Evolutionary conservation across 2,329 filamentous ascomycete genomes (phyloP).

Genomic region (Ophiostoma sp.): DNA sequence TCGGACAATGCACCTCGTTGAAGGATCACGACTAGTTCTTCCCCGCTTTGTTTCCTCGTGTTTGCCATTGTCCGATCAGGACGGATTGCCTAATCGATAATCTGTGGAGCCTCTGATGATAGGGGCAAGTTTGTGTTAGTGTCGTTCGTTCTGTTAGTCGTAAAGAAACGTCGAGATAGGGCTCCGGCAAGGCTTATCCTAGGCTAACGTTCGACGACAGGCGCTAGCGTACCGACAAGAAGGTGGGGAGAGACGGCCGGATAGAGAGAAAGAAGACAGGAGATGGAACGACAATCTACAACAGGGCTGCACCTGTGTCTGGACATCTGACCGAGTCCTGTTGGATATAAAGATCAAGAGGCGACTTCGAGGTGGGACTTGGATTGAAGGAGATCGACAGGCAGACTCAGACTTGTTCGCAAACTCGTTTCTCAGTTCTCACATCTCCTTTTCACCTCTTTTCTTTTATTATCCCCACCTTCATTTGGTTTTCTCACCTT

Average conservation of each 20-base stretch:
- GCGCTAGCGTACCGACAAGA: background rate
- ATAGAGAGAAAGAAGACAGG: background rate
- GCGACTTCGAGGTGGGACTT: background rate
- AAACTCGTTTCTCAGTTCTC: background rate
- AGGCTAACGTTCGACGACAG: background rate
- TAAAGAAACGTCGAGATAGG: background rate
- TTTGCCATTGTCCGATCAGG: background rate
- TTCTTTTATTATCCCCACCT: background rate
- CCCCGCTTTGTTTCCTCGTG: background rate
- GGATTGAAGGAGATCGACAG: background rate
- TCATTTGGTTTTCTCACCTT: background rate
- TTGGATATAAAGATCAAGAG: slow-evolving; percentile 10
- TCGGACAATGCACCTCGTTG: background rate
- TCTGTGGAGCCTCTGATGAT: background rate
- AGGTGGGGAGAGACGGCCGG: background rate
- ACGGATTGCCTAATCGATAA: background rate
- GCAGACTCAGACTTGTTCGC: background rate
- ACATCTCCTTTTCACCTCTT: background rate
- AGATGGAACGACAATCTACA: background rate
- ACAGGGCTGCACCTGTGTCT: background rate
- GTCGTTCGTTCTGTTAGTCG: background rate
- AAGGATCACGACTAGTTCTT: background rate
- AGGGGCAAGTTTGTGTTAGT: background rate
- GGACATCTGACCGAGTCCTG: background rate
- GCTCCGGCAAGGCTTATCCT: background rate